Evolutionary conservation across 129 eudicot genomes (phyloP), one percentile per base, ranked within the genome.

Genomic region (Tagetes patula): DNA sequence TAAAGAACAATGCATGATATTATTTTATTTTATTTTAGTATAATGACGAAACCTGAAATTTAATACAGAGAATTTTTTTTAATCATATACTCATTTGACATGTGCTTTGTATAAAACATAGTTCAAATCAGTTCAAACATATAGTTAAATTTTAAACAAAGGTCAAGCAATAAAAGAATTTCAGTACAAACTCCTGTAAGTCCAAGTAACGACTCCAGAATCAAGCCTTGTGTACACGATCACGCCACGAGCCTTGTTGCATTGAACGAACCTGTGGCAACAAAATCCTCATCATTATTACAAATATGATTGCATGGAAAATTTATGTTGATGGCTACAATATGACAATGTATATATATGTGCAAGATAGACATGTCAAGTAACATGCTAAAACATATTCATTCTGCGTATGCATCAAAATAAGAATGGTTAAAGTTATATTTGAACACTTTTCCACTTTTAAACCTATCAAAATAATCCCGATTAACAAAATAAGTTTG

Each of bases 201-300:
- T 48, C 48, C 41, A 14, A 59, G 20, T 31, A 13, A 67, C n/a
- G 9, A 52, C 36, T 38, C 72, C 65, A 2, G 39, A 41, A 72
- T 83, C 79, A 82, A 37, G 60, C 69, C 86, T 84, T 90, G 9
- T 90, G 84, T 5, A 79, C 82, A 52, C 91, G 96, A 69, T 90
- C 97, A 75, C 99, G 97, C 99, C 99, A 95, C 20, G 99, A 95
- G 36, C 96, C 99, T 86, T 84, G 88, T 71, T 94, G 96, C 91
- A 74, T 80, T 46, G 91, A 69, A 38, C 87, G 79, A 69, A 87
- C 97, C 99, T 94, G 64, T 47, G 42, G 42, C 38, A 73, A 33
- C 30, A 52, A 73, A 59, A 47, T 27, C 11, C 9, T 37, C 59
- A 33, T 33, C 27, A 67, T 54, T 13, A 20, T 47, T 11, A 8